phyloP scores from a whole-genome alignment of 257 asterid species.

The Eucommia ulmoides region DNA sequence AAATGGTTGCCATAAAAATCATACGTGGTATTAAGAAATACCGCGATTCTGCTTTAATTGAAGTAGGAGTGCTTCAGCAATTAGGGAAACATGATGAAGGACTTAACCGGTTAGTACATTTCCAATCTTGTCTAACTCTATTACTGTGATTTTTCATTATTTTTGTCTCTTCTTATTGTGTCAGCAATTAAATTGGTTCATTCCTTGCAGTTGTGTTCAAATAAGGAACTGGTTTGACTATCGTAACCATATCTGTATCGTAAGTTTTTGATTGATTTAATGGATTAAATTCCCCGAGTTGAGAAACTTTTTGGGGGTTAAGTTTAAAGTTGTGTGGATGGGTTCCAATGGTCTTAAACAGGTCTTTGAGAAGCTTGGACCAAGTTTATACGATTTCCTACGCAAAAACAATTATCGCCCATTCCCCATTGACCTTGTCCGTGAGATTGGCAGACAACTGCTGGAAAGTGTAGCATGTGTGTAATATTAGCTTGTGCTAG shows the following conservation, averaged over 20 bases:
- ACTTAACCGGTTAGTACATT: constrained; percentile 64
- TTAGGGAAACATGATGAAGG: constrained; percentile 79
- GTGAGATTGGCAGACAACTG: constrained; percentile 98
- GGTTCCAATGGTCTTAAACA: constrained; percentile 64
- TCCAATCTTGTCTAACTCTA: not conserved
- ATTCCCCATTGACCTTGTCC: constrained; percentile 96
- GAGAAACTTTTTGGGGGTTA: constrained; percentile 46
- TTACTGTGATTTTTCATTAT: not conserved
- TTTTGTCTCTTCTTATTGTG: constrained; percentile 12
- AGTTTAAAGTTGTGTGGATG: constrained; percentile 54
- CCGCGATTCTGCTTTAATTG: constrained; percentile 88
- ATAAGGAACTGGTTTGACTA: constrained; percentile 99
- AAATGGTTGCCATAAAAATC: constrained; percentile 86
- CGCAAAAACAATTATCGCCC: constrained; percentile 98
- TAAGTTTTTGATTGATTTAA: constrained; percentile 75
- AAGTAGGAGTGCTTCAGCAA: constrained; percentile 77
- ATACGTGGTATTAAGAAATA: constrained; percentile 75
- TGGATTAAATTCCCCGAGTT: constrained; percentile 66
- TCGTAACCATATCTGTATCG: constrained; percentile 99
- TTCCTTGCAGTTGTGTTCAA: constrained; percentile 99
- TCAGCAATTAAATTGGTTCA: constrained; percentile 68
- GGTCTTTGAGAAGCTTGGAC: constrained; percentile 99
- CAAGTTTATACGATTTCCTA: constrained; percentile 97
- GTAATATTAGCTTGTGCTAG: constrained; percentile 44
- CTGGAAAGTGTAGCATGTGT: constrained; percentile 99